Evolutionary conservation across 2,329 filamentous ascomycete species (phyloP).

Genomic region (Pseudocercospora fuligena): DNA sequence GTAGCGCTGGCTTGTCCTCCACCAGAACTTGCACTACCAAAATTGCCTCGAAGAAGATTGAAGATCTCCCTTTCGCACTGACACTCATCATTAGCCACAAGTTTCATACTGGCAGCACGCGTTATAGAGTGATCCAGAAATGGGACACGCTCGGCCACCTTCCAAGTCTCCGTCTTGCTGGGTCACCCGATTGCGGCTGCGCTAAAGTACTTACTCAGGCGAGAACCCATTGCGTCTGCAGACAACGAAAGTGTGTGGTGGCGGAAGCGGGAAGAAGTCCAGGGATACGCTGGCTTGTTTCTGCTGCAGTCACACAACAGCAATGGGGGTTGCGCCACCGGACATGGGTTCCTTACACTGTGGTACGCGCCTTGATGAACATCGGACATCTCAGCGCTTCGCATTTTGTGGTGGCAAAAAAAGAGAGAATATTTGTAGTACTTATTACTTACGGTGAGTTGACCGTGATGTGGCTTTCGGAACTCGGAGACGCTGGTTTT

Average conservation of each 20-base stretch:
- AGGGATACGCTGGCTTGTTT: not conserved
- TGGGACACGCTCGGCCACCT: not conserved
- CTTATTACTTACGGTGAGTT: no score
- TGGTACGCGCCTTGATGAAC: not conserved
- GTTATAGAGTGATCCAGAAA: not conserved
- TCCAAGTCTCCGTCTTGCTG: slow-evolving; percentile 9
- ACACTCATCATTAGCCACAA: not conserved
- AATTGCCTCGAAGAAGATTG: no score
- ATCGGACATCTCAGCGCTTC: not conserved
- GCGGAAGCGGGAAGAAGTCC: not conserved
- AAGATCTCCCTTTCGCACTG: not conserved
- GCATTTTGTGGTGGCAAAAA: not conserved
- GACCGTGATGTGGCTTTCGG: no score
- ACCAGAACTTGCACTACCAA: not conserved
- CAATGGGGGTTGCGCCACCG: not conserved
- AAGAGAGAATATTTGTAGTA: not conserved
- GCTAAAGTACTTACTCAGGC: slow-evolving; percentile 2
- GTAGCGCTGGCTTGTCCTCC: slow-evolving; percentile 3
- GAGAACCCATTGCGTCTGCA: no score
- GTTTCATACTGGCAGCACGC: slow-evolving; percentile 6
- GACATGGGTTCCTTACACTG: not conserved
- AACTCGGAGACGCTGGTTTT: not conserved
- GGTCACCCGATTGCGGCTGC: slow-evolving; percentile 21
- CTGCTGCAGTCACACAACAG: slow-evolving; percentile 7
- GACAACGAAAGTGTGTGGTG: not conserved